phyloP scores from a whole-genome alignment of 768 basidiomycete genomes.

The Hydnomerulius pinastri region DNA sequence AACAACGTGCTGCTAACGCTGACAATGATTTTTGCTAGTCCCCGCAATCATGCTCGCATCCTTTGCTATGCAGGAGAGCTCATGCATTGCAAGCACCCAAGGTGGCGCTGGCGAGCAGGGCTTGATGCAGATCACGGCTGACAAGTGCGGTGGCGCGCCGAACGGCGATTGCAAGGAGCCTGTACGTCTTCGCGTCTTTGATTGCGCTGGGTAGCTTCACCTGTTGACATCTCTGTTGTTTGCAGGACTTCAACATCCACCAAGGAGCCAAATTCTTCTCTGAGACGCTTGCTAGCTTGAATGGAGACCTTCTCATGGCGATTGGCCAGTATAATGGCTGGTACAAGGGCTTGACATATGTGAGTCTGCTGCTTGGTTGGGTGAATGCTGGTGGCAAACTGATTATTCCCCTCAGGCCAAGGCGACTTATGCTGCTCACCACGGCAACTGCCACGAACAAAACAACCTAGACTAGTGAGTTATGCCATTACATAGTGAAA shows the following conservation, averaged over 20 bases:
- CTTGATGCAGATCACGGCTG: slow-evolving; percentile 80
- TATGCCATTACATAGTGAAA: slow-evolving; percentile 1
- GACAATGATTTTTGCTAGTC: slow-evolving; percentile 36
- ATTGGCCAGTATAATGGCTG: slow-evolving; percentile 83
- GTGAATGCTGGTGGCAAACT: background rate
- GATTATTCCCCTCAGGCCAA: slow-evolving; percentile 35
- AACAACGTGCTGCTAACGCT: background rate
- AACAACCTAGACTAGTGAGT: slow-evolving; percentile 87
- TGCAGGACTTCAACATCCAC: slow-evolving; percentile 69
- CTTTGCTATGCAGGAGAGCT: slow-evolving; percentile 87
- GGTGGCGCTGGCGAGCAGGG: slow-evolving; percentile 85
- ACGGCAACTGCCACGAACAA: slow-evolving; percentile 68
- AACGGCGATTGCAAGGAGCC: slow-evolving; percentile 43
- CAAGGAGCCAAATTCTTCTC: slow-evolving; percentile 66
- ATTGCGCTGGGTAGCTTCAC: background rate
- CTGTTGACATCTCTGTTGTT: background rate
- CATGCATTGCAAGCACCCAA: slow-evolving; percentile 64
- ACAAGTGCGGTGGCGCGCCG: slow-evolving; percentile 69
- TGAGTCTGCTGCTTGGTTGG: slow-evolving; percentile 29
- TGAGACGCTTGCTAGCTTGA: slow-evolving; percentile 39
- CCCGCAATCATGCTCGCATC: slow-evolving; percentile 80
- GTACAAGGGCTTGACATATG: slow-evolving; percentile 57
- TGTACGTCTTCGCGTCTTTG: slow-evolving; percentile 21
- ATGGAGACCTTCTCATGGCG: slow-evolving; percentile 54
- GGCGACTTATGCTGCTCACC: slow-evolving; percentile 58